These are phyloP conservation scores for Truncatella angustata DNA, from an alignment of 2,329 filamentous ascomycete species.

Conservation along the genomic window DNA sequence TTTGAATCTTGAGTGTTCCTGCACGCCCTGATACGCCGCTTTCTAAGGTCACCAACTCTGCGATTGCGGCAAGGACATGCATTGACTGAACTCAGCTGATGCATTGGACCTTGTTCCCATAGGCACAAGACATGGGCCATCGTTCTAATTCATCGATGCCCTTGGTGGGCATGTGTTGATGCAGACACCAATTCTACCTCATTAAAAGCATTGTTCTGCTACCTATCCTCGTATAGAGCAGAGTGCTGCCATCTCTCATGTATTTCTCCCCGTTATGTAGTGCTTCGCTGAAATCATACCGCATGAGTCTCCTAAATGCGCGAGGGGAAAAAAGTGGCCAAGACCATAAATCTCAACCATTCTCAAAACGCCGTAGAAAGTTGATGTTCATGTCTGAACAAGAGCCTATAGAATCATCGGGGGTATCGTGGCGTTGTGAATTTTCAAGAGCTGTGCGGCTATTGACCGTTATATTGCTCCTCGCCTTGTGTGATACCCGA, in stretches of 20 bases:
- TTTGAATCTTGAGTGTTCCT: background rate
- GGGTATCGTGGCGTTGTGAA: slow-evolving; percentile 7
- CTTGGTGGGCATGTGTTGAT: background rate
- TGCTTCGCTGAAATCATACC: slow-evolving; percentile 7
- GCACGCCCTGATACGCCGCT: background rate
- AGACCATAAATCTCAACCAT: background rate
- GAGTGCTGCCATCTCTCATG: background rate
- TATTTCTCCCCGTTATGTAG: background rate
- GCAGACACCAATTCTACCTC: background rate
- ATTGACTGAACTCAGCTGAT: too few relatives aligned
- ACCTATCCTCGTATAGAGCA: background rate
- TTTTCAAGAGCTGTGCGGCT: background rate
- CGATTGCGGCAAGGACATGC: background rate
- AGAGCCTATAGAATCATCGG: background rate
- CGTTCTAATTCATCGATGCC: background rate
- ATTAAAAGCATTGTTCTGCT: background rate
- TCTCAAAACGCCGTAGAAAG: slow-evolving; percentile 8
- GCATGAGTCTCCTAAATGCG: background rate
- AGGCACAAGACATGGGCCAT: too few relatives aligned
- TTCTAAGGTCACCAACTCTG: background rate
- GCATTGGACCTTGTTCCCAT: too few relatives aligned
- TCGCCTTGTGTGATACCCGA: slow-evolving; percentile 25
- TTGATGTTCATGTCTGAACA: slow-evolving; percentile 5
- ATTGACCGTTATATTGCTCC: slow-evolving; percentile 9
- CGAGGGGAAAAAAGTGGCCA: background rate